A percentile compares a stretch with the other conserved stretches of the same genome.
These are phyloP conservation scores for Scutellaria galericulata DNA, from an alignment of 257 asterid species.

Conservation along the genomic window DNA sequence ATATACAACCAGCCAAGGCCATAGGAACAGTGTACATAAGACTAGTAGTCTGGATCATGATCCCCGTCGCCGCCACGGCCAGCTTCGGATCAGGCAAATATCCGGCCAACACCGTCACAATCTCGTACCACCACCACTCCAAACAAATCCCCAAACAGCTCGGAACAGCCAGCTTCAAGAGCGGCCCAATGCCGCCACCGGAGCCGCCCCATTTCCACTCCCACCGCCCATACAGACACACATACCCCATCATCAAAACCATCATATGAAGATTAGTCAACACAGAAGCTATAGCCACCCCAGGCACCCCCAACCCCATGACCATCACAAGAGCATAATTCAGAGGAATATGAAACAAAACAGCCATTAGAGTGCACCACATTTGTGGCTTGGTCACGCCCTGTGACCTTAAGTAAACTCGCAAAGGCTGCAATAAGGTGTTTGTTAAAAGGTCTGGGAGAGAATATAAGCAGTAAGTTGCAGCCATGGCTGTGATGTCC, in stretches of 20 bases:
- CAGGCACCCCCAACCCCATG: slow-evolving; percentile 66
- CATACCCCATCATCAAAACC: slow-evolving; percentile 76
- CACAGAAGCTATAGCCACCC: slow-evolving; percentile 93
- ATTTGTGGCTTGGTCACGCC: slow-evolving; percentile 87
- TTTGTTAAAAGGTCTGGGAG: slow-evolving; percentile 83
- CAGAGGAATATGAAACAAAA: slow-evolving; percentile 73
- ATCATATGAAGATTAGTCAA: slow-evolving; percentile 77
- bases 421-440: slow-evolving; percentile 71
- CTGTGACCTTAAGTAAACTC: slow-evolving; percentile 82
- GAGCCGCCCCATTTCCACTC: slow-evolving; percentile 68
- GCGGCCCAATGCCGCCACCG: slow-evolving; percentile 47
- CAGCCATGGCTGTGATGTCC: slow-evolving; percentile 72
- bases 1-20: slow-evolving; percentile 94
- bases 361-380: slow-evolving; percentile 86
- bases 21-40: slow-evolving; percentile 89
- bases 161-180: slow-evolving; percentile 73
- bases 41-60: slow-evolving; percentile 86
- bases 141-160: slow-evolving; percentile 87
- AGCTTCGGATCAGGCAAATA: slow-evolving; percentile 82
- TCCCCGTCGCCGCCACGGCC: slow-evolving; percentile 91
- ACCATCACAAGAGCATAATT: slow-evolving; percentile 65
- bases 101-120: slow-evolving; percentile 84
- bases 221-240: slow-evolving; percentile 71
- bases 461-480: slow-evolving; percentile 66
- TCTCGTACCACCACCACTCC: slow-evolving; percentile 99